phyloP scores from a whole-genome alignment of 345 rosid genomes.

The Salix purpurea region DNA sequence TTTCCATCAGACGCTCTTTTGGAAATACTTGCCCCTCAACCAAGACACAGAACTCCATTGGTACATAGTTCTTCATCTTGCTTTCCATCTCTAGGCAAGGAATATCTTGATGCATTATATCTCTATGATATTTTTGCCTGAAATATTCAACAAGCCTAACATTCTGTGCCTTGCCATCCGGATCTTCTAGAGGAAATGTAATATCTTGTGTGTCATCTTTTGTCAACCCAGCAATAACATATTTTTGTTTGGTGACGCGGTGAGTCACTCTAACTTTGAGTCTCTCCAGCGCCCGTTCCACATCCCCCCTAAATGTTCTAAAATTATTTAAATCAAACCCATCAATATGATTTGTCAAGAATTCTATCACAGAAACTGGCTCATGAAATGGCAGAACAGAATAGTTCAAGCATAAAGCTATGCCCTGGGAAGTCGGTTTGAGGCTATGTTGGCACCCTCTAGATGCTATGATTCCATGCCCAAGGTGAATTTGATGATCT shows the following conservation, averaged over 20 bases:
- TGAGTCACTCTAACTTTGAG: conserved; percentile 67
- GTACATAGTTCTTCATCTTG: conserved; percentile 49
- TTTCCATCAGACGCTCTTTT: conserved; percentile 49
- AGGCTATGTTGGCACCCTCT: conserved; percentile 73
- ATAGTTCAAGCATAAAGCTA: conserved; percentile 69
- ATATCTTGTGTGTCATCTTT: conserved; percentile 25
- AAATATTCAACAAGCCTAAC: conserved; percentile 54
- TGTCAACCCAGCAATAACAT: conserved; percentile 51
- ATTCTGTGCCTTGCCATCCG: conserved; percentile 31
- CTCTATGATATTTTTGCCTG: conserved; percentile 41
- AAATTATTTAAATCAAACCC: conserved; percentile 29
- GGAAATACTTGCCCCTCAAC: conserved; percentile 80
- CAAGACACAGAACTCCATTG: conserved; percentile 75
- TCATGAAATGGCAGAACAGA: conserved; percentile 70
- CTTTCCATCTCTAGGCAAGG: conserved; percentile 69
- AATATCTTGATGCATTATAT: conserved; percentile 43
- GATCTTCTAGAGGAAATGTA: conserved; percentile 42
- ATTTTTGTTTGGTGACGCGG: conserved; percentile 56
- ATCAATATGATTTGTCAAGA: conserved; percentile 40
- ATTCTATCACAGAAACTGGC: conserved; percentile 52
- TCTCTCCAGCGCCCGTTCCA: conserved; percentile 44
- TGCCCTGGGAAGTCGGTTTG: conserved; percentile 68
- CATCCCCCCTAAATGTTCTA: conserved; percentile 18
- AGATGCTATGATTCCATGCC: conserved; percentile 55
- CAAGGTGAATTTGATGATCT: conserved; percentile 36